Percentiles rank a stretch among this genome's conserved stretches.
Evolutionary conservation across 192 early-diverging fungal species (phyloP).

Genomic region (Backusella macrospora): DNA sequence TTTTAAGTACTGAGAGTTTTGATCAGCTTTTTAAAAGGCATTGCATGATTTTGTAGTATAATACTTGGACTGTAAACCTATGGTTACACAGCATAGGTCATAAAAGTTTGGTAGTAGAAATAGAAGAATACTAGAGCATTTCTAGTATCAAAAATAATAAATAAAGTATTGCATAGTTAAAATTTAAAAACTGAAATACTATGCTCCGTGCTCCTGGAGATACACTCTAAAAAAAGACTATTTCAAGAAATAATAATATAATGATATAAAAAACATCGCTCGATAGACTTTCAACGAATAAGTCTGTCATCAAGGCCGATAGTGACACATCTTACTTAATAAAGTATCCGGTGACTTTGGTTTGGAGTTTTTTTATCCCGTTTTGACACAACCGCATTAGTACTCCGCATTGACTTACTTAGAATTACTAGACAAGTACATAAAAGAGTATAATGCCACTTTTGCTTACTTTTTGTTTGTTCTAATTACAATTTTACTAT

Average conservation of each 20-base stretch:
- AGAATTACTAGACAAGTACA: neutral
- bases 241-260: neutral
- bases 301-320: constrained; percentile 3
- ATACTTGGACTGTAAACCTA: neutral
- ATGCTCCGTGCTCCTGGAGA: neutral
- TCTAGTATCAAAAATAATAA: neutral
- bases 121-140: neutral
- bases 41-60: neutral
- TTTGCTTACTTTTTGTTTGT: neutral
- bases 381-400: constrained; percentile 1
- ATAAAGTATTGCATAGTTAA: neutral
- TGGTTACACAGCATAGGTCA: neutral
- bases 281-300: constrained; percentile 7
- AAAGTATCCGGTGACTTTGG: constrained; percentile 5
- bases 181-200: neutral
- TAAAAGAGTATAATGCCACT: neutral
- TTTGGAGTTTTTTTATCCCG: neutral
- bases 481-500: neutral
- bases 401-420: constrained; percentile 3
- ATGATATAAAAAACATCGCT: constrained; percentile 1
- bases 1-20: neutral
- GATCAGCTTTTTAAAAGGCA: neutral
- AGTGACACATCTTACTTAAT: constrained; percentile 12
- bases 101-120: neutral
- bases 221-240: neutral